Conservation (phyloP, 768 basidiomycete species). For the Amanita phalloides region DNA sequence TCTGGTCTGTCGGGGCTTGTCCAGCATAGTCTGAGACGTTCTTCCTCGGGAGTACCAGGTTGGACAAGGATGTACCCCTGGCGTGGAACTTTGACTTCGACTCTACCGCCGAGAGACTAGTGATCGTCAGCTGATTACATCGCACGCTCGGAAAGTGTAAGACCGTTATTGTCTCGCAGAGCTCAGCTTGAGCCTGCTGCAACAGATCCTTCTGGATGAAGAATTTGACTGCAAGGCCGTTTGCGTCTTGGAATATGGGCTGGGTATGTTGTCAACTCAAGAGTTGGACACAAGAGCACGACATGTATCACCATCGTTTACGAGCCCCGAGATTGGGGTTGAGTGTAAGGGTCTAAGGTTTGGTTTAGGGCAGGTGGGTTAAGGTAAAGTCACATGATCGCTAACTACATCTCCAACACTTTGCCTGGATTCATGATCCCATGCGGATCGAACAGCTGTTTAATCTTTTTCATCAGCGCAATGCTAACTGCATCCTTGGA, state of each 20-base stretch:
- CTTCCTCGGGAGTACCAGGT: constrained; percentile 57
- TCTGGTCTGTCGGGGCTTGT: constrained; percentile 57
- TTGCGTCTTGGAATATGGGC: constrained; percentile 66
- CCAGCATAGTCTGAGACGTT: constrained; percentile 72
- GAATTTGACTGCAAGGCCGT: constrained; percentile 66
- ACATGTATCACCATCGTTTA: constrained; percentile 10
- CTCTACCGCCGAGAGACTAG: constrained; percentile 64
- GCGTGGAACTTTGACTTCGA: constrained; percentile 70
- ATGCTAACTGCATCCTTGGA: constrained; percentile 76
- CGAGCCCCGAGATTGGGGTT: constrained; percentile 42
- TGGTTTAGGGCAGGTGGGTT: constrained; percentile 22
- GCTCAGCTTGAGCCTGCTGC: constrained; percentile 55
- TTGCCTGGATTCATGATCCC: constrained; percentile 93
- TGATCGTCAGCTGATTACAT: constrained; percentile 2
- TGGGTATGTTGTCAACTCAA: constrained; percentile 13
- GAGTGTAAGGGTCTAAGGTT: constrained; percentile 31
- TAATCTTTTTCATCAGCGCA: constrained; percentile 84
- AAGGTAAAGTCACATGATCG: constrained; percentile 11
- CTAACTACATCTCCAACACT: constrained; percentile 36
- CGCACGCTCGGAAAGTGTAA: constrained; percentile 1
- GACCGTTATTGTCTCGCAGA: constrained; percentile 68
- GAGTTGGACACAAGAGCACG: neutral
- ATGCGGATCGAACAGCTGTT: constrained; percentile 78
- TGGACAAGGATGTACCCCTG: constrained; percentile 68
- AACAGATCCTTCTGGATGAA: constrained; percentile 75